Percentiles rank a stretch among this genome's conserved stretches.
These are phyloP conservation scores for Talaromyces adpressus DNA, from an alignment of 495 filamentous ascomycete species.

Conservation along the genomic window DNA sequence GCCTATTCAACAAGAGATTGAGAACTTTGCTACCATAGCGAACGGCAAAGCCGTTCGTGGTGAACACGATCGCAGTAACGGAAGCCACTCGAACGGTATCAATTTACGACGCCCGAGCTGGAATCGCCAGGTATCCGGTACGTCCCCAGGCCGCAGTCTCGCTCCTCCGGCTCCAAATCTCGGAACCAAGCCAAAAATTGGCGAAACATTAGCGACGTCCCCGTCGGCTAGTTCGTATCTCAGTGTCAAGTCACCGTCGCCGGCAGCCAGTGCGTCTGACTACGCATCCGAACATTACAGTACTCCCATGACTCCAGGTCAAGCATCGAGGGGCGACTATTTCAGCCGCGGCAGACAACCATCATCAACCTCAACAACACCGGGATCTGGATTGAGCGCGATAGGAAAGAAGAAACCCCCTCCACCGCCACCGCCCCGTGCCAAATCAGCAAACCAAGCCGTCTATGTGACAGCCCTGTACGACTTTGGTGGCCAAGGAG, in stretches of 20 bases:
- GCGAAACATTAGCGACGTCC: constrained; percentile 10
- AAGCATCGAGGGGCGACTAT: constrained; percentile 37
- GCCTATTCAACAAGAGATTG: constrained; percentile 60
- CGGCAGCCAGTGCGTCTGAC: constrained; percentile 14
- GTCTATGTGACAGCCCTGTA: constrained; percentile 76
- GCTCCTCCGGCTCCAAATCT: constrained; percentile 10
- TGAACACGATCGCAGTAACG: constrained; percentile 30
- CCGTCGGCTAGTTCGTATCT: constrained; percentile 10
- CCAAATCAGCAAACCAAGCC: constrained; percentile 31
- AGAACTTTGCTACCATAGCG: constrained; percentile 62
- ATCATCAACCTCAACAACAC: constrained; percentile 26
- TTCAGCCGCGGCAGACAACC: constrained; percentile 38
- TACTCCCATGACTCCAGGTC: neutral
- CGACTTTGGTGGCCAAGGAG: constrained; percentile 64
- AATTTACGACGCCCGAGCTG: constrained; percentile 15
- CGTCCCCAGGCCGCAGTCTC: constrained; percentile 9
- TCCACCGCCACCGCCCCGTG: constrained; percentile 62
- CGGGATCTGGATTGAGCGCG: constrained; percentile 18
- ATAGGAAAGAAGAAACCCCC: constrained; percentile 55
- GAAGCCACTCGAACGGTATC: constrained; percentile 18
- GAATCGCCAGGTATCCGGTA: constrained; percentile 1
- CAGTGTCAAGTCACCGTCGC: constrained; percentile 10
- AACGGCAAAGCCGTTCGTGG: constrained; percentile 68
- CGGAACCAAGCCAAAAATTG: constrained; percentile 20
- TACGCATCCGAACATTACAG: constrained; percentile 18